Evolutionary conservation across 2,329 filamentous ascomycete species (phyloP).

Genomic region (Aplosporella prunicola): DNA sequence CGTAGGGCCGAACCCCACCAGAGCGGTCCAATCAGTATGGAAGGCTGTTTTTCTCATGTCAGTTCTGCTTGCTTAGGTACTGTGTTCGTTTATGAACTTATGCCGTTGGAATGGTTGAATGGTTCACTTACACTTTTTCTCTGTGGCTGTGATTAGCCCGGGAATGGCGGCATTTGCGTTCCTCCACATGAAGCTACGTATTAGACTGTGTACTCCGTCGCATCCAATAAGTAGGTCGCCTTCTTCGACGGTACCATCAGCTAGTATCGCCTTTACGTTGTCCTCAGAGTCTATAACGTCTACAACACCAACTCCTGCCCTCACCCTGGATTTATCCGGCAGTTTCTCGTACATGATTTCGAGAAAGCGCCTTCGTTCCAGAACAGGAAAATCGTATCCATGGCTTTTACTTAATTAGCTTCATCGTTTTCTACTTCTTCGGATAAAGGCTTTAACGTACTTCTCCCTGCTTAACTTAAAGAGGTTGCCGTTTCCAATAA

Average conservation of each 20-base stretch:
- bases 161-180: constrained; percentile 2
- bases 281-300: constrained; percentile 14
- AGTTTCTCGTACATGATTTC: constrained; percentile 17
- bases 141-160: not conserved
- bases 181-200: constrained; percentile 6
- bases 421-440: no score
- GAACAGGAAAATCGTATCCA: no score
- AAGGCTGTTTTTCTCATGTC: no score
- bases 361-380: no score
- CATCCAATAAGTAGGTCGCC: constrained; percentile 8
- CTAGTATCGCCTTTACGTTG: constrained; percentile 14
- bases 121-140: no score
- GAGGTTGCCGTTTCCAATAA: no score
- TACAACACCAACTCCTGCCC: constrained; percentile 12
- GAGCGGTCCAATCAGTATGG: not conserved
- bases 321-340: constrained; percentile 16
- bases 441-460: no score
- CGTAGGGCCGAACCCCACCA: not conserved
- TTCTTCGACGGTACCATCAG: constrained; percentile 13
- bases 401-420: no score
- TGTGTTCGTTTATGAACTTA: no score
- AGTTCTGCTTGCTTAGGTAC: no score
- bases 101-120: no score
- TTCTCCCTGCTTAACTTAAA: no score
- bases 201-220: constrained; percentile 10